Conservation (phyloP, 305 asterid genomes). For the Rubia balearica region DNA sequence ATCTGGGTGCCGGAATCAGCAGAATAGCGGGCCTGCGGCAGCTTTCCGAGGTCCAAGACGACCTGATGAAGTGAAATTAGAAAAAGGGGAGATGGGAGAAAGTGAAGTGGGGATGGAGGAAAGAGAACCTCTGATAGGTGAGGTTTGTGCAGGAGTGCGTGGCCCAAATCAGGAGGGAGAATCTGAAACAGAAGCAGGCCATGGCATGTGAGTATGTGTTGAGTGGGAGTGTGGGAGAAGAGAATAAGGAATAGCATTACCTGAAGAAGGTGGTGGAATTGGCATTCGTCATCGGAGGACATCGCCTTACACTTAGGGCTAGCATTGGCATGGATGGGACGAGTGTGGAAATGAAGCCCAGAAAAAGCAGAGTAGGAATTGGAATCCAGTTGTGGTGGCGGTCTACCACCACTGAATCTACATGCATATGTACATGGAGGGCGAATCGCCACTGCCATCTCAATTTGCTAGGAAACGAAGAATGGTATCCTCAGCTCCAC, state of each 20-base stretch:
- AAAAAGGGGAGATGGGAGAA: background rate
- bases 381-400: background rate
- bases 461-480: background rate
- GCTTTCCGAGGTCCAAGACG: constrained; percentile 61
- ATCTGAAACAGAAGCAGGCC: constrained; percentile 31
- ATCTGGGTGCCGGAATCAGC: constrained; percentile 39
- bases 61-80: no score
- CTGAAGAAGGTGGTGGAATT: constrained; percentile 1
- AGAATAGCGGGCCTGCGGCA: constrained; percentile 57
- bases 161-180: constrained; percentile 55
- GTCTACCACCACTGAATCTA: background rate
- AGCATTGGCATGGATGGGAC: background rate
- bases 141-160: constrained; percentile 31
- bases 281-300: background rate
- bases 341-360: background rate
- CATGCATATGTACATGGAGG: background rate
- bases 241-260: background rate
- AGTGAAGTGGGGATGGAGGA: background rate
- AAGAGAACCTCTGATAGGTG: constrained; percentile 45
- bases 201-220: no score
- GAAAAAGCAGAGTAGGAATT: background rate
- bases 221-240: background rate
- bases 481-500: no score
- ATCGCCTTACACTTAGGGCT: background rate
- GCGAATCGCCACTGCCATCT: background rate